Evolutionary conservation across 2,329 filamentous ascomycete genomes (phyloP).

Genomic region (Beauveria brongniartii): DNA sequence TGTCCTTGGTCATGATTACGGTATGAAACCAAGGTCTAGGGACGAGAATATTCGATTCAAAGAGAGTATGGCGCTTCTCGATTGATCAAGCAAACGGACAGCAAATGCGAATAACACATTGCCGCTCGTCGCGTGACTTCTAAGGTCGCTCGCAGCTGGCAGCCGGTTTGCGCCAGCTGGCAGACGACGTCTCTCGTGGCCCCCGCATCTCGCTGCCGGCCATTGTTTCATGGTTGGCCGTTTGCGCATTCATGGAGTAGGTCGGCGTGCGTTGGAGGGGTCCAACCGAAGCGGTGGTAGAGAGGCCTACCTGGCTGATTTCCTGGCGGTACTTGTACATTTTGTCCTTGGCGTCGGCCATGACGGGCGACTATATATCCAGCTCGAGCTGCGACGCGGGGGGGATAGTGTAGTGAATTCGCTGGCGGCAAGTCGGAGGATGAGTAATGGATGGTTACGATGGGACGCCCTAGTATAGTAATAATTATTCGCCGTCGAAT

Average conservation of each 20-base stretch:
- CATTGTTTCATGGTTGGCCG: not conserved
- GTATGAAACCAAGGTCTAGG: not conserved
- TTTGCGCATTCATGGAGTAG: not conserved
- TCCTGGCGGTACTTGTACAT: slow-evolving; percentile 87
- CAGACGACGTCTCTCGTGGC: not conserved
- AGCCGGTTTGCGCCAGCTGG: slow-evolving; percentile 6
- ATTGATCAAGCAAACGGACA: not conserved
- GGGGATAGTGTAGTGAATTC: no score
- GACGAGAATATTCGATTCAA: not conserved
- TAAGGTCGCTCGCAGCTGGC: not conserved
- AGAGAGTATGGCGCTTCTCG: not conserved
- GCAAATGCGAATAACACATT: not conserved
- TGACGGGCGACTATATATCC: slow-evolving; percentile 30
- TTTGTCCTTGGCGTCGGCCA: slow-evolving; percentile 55
- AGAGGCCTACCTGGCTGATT: slow-evolving; percentile 80
- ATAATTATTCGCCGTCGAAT: not conserved
- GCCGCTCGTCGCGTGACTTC: not conserved
- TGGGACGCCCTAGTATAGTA: not conserved
- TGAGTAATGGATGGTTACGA: no score
- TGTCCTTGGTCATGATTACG: not conserved
- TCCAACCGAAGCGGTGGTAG: not conserved
- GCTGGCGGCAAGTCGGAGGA: not conserved
- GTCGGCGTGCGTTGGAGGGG: not conserved
- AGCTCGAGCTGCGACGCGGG: not conserved
- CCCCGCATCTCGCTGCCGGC: not conserved